Evolutionary conservation across 2,329 filamentous ascomycete species (phyloP).

Genomic region (Myriosclerotinia scirpicola): DNA sequence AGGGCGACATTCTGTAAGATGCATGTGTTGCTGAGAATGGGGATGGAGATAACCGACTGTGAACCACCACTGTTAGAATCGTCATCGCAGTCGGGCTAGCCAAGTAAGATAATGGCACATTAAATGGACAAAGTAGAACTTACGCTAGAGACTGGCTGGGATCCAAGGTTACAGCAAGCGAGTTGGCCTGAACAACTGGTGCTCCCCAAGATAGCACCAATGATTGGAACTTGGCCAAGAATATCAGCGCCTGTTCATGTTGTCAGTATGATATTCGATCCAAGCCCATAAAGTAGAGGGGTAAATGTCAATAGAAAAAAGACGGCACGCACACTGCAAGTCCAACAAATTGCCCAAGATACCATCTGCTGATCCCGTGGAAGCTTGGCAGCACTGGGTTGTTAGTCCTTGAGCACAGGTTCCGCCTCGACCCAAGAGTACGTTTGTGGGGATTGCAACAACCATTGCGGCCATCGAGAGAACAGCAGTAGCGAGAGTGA

Average conservation of each 20-base stretch:
- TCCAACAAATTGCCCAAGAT: neutral
- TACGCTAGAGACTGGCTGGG: neutral
- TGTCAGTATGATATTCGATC: neutral
- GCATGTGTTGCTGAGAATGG: slow-evolving; percentile 3
- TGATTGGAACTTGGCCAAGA: neutral
- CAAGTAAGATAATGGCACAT: slow-evolving; percentile 12
- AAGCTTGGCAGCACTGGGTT: slow-evolving; percentile 23
- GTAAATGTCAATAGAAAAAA: neutral
- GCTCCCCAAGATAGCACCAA: neutral
- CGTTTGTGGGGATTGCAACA: slow-evolving; percentile 29
- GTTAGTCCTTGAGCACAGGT: slow-evolving; percentile 17
- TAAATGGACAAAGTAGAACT: neutral
- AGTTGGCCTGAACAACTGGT: neutral
- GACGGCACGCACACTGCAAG: neutral
- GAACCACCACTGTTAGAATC: slow-evolving; percentile 1
- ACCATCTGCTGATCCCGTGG: neutral
- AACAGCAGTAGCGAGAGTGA: slow-evolving; percentile 30
- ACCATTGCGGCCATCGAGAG: slow-evolving; percentile 32
- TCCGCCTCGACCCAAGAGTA: slow-evolving; percentile 14
- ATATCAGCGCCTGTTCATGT: neutral
- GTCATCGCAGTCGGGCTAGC: slow-evolving; percentile 15
- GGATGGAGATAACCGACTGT: neutral
- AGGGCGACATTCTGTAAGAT: neutral
- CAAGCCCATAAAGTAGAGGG: neutral
- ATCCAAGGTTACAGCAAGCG: neutral